Evolutionary conservation across 495 filamentous ascomycete genomes (phyloP), one percentile per base, ranked within the genome.

Genomic region (Podospora pseudocomata): DNA sequence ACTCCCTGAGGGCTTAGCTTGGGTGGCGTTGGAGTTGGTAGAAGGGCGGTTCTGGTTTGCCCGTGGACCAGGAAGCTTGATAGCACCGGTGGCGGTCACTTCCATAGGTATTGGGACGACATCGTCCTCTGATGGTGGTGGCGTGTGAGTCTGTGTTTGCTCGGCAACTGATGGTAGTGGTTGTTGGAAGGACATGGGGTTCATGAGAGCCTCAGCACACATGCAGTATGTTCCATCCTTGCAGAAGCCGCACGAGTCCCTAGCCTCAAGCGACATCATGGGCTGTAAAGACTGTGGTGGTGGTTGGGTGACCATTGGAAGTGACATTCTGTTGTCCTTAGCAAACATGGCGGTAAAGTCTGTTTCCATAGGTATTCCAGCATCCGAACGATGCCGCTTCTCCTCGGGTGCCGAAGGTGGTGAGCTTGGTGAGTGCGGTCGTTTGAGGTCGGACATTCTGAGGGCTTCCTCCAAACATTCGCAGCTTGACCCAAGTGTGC

Each of bases 211-310:
- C 65, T 94, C 91, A 30, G 89, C 91, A 75, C 92, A 96, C 66
- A 94, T 86, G 74, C 92, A 96, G 71, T 91, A 90, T 0, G 89
- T 92, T 18, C 91, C 91, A 64, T 94, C 91, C 71, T 88, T 85
- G 76, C 92, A 96, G 80, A 96, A 96, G n/a, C 92, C 92, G 72
- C 92, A 96, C 1, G 39, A 85, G 62, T 95, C 92, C 59, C 75
- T 72, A 5, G 73, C 73, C 54, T 78, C 75, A 18, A 80, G 61
- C 15, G 75, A 68, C 5, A 64, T 30, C 66, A 80, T 71, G 26
- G 74, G 65, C 19, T 74, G 71, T 2, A 74, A 60, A 2, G 76
- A 79, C 16, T 70, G 65, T 1, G 16, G 30, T 62, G 79, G 49
- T n/a, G 72, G 32, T 4, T 72, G 44, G 65, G 66, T 72, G n/a